Base-by-base conservation (phyloP, 345 rosid genomes). In the Raphanus sativus region DNA sequence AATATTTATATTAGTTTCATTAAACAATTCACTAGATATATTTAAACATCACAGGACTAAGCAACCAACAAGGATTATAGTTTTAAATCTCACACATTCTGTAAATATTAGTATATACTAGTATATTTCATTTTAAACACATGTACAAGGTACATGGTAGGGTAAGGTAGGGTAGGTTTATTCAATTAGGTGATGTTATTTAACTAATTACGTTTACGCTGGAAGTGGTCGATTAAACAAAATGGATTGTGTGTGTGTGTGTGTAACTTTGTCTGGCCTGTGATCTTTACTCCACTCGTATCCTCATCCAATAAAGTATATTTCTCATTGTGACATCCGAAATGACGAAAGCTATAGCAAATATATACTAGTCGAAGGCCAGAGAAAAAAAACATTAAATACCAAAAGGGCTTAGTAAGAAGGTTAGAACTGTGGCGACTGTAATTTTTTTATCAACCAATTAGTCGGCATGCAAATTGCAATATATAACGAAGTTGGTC, bases 201-300 rank as follows among this genome's bases (percentile, higher is more conserved):
- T 59, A 15, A 59, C 71, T 66, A 66, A 64, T 67, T 72, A 72
- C 58, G 54, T 45, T 58, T 59, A 67, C 32, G 9, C 73, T 66
- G 28, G 69, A 45, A 72, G 73, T 78, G 77, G 63, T 33, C 69
- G 67, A 72, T 69, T 66, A 66, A 77, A 42, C 26, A 60, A 71
- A 66, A 59, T 59, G 60, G 68, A 72, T 72, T 78, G 77, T 65
- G 65, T 45, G 59, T 30, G 26, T 32, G 77, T 66, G 65, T 48
- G 61, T 32, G 50, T 59, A 66, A n/a, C 2, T 75, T 78, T 77
- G 77, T 60, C 81, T 60, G 60, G 68, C 63, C 66, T 66, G 82
- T 64, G 71, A 79, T 74, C 71, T 74, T 79, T 68, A 68, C 70
- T 74, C 82, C 82, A 79, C 78, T 79, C 70, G 75, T 52, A 75